Base-by-base conservation (phyloP, 2,329 filamentous ascomycete genomes). In the Phialophora tarda region DNA sequence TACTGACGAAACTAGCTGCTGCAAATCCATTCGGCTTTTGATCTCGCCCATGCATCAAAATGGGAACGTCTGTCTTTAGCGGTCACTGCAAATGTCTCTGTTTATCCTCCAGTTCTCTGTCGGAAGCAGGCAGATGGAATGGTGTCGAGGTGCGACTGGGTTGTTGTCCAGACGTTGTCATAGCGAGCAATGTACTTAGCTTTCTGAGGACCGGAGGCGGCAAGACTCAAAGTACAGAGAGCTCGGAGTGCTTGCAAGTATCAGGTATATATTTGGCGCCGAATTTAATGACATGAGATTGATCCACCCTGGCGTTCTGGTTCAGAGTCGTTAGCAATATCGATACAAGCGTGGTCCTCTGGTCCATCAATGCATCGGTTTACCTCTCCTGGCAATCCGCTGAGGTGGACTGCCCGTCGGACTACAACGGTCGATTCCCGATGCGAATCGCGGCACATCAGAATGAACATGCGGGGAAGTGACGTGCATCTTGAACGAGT, bases 11-110 rank as follows among this genome's bases (percentile, higher is more conserved):
- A 38, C 2, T 38, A 70, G 68, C 65, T 48, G 68, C 68, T 48
- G 55, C 65, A 41, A 70, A 70, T 44, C 68, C 68, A 47, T 70
- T 70, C 47, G 68, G 68, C 3, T 70, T 70, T 48, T 68, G 44
- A 63, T 24, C 21, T 26, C 4, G 26, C n/a, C 28, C 24, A 44
- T n/a, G 38, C 38, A 44, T 44, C 38, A n/a, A n/a, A 5, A n/a
- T 44, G 17, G 17, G 38, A 44, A n/a, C 5, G 38, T n/a, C 38
- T n/a, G 38, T 44, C 38, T 44, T 44, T n/a, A n/a, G 17, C 17
- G 14, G 4, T n/a, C 38, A n/a, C 38, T 44, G 7, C 38, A 8
- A 55, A 17, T 12, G 26, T 55, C 28, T 17, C 28, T n/a, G 24
- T 28, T 11, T 53, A 24, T 30, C 14, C 11, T 55, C 5, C 17